phyloP scores from a whole-genome alignment of 306 rosid species.

The Heteromeles arbutifolia region DNA sequence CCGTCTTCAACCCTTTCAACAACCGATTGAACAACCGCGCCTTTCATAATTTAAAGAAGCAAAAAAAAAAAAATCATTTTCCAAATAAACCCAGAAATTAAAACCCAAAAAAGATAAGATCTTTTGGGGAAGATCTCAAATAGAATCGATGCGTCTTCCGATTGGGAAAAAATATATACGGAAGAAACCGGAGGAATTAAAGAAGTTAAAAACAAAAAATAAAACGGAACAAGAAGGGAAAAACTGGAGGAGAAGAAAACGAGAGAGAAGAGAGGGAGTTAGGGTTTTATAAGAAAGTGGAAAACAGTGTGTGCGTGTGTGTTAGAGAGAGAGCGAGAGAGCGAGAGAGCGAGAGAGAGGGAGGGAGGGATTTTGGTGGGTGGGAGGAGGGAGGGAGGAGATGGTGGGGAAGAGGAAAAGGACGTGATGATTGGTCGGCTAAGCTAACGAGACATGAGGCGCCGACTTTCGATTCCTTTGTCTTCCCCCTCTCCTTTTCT shows the following conservation, averaged over 20 bases:
- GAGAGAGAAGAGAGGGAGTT: not conserved
- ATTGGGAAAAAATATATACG: conserved; percentile 34
- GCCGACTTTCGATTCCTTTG: conserved; percentile 61
- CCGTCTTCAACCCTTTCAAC: conserved; percentile 50
- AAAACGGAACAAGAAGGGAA: not conserved
- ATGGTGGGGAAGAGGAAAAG: conserved; percentile 25
- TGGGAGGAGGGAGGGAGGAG: not conserved
- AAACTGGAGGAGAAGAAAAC: not conserved
- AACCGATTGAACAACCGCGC: conserved; percentile 37
- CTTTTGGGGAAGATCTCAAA: not conserved
- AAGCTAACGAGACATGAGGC: conserved; percentile 37
- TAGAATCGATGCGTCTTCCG: conserved; percentile 37
- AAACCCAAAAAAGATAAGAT: not conserved
- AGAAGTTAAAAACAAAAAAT: not conserved
- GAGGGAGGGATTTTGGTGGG: not conserved
- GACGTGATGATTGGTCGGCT: conserved; percentile 75
- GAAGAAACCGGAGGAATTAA: conserved; percentile 39
- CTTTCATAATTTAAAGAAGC: conserved; percentile 30
- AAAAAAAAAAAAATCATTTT: not conserved
- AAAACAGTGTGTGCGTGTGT: not conserved
- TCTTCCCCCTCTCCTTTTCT: not conserved
- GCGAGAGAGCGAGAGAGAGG: no score
- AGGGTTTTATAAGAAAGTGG: conserved; percentile 10
- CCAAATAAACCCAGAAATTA: not conserved
- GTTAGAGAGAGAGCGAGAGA: not conserved